Percentiles rank a stretch among this genome's conserved stretches.
Conservation (phyloP, 2,329 filamentous ascomycete species). For the Fonsecaea nubica region DNA sequence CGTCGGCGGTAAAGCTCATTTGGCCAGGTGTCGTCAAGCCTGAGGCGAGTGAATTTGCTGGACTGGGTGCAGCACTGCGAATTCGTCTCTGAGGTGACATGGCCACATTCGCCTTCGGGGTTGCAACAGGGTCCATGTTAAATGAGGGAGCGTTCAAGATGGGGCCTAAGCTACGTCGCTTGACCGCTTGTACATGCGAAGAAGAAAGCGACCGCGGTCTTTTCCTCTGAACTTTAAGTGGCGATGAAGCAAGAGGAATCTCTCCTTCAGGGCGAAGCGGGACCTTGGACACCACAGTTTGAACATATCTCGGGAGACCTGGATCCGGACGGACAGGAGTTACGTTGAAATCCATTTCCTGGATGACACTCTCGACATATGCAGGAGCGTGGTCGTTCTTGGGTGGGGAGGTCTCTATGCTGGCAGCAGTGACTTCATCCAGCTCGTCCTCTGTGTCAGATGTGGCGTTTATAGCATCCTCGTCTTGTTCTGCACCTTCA, state of each 20-base stretch:
- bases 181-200: slow-evolving; percentile 47
- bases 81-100: slow-evolving; percentile 33
- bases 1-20: slow-evolving; percentile 36
- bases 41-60: slow-evolving; percentile 32
- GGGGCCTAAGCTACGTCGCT: slow-evolving; percentile 30
- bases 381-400: neutral
- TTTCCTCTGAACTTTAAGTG: slow-evolving; percentile 54
- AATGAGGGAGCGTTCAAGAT: neutral
- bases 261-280: slow-evolving; percentile 71
- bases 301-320: slow-evolving; percentile 62
- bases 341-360: slow-evolving; percentile 36
- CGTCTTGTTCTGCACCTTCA: slow-evolving; percentile 14
- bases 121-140: slow-evolving; percentile 11
- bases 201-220: slow-evolving; percentile 59
- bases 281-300: slow-evolving; percentile 75
- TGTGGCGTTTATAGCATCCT: slow-evolving; percentile 19
- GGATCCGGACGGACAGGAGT: slow-evolving; percentile 62
- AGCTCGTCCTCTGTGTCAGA: slow-evolving; percentile 6
- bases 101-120: slow-evolving; percentile 13
- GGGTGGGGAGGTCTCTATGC: slow-evolving; percentile 17
- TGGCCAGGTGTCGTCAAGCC: slow-evolving; percentile 35
- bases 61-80: slow-evolving; percentile 37
- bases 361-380: slow-evolving; percentile 2
- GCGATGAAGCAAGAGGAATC: slow-evolving; percentile 45
- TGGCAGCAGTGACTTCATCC: slow-evolving; percentile 13